Base-by-base conservation (phyloP, 305 asterid genomes). In the Fraxinus albicans region DNA sequence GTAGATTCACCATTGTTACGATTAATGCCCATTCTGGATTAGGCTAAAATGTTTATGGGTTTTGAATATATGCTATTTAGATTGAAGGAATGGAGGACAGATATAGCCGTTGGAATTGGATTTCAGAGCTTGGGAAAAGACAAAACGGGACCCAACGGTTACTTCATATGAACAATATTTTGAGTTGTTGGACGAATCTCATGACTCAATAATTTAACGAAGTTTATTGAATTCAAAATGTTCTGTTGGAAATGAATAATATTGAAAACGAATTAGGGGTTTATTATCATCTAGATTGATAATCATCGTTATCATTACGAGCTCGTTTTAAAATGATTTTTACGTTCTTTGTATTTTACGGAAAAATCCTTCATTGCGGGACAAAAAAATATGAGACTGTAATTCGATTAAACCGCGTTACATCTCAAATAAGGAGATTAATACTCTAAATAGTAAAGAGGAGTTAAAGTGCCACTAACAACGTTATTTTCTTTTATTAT, bases 1-100 rank as follows among this genome's bases (percentile, higher is more conserved):
- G 87, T 3, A 47, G 58, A 29, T 29, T 67, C 87, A 70, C 38
- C 38, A 29, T 77, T 34, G 86, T 58, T 36, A 55, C 8, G 65
- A 17, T 53, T 17, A 53, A 53, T 53, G 23, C 25, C 25, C 65
- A 53, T 53, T 53, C 25, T 53, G 75, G n/a, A 25, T 69, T 29
- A 13, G 0, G 8, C 36, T 25, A 69, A 69, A 53, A 53, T 53
- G 63, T 53, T 17, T 53, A n/a, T 17, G 65, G 63, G 25, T 53
- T 53, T 53, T 53, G 65, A 53, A 53, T 3, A 67, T 27, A 29
- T 29, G 38, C 19, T 10, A 27, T 69, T 69, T 35, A 69, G 38
- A 69, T 69, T 69, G 83, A 88, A 53, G 75, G 2, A 69, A 29
- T 10, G 36, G n/a, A 2, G 75, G 21, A 12, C 19, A 10, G 38